Conservation (phyloP, 1,139 yeast genomes). For the Yamadazyma atmosphaerica region DNA sequence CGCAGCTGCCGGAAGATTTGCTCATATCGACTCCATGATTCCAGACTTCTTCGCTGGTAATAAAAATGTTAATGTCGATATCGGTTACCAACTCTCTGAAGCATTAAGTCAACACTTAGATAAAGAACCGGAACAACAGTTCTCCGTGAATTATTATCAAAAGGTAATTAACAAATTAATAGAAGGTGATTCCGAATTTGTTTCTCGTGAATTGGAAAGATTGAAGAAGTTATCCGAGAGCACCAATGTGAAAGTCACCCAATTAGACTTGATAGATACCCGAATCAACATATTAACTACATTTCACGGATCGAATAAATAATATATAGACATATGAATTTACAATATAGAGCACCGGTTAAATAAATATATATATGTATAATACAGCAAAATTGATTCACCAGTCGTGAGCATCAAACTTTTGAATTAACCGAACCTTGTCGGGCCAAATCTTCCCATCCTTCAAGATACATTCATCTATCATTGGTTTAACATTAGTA, state of each 20-base stretch:
- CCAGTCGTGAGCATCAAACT: slow-evolving; percentile 56
- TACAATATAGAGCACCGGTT: not conserved
- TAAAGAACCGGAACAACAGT: slow-evolving; percentile 21
- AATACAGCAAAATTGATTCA: slow-evolving; percentile 18
- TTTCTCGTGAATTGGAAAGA: slow-evolving; percentile 53
- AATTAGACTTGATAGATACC: slow-evolving; percentile 44
- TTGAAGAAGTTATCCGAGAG: slow-evolving; percentile 21
- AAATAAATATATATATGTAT: slow-evolving; percentile 4
- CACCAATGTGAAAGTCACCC: not conserved
- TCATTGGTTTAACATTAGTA: slow-evolving; percentile 66
- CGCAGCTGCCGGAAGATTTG: slow-evolving; percentile 55
- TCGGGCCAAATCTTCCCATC: slow-evolving; percentile 75
- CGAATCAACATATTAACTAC: slow-evolving; percentile 49
- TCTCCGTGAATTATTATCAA: slow-evolving; percentile 11
- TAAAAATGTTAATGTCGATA: slow-evolving; percentile 6
- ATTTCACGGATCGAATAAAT: slow-evolving; percentile 17
- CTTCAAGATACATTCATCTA: slow-evolving; percentile 66
- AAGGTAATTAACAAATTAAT: slow-evolving; percentile 29
- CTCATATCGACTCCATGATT: slow-evolving; percentile 33
- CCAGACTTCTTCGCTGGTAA: slow-evolving; percentile 4
- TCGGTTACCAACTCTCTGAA: slow-evolving; percentile 14
- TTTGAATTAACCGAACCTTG: slow-evolving; percentile 62
- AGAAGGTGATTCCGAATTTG: slow-evolving; percentile 30
- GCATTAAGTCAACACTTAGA: slow-evolving; percentile 15
- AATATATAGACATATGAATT: not conserved